Evolutionary conservation across 1,139 yeast species (phyloP).

Genomic region (Kodamaea suecica): DNA sequence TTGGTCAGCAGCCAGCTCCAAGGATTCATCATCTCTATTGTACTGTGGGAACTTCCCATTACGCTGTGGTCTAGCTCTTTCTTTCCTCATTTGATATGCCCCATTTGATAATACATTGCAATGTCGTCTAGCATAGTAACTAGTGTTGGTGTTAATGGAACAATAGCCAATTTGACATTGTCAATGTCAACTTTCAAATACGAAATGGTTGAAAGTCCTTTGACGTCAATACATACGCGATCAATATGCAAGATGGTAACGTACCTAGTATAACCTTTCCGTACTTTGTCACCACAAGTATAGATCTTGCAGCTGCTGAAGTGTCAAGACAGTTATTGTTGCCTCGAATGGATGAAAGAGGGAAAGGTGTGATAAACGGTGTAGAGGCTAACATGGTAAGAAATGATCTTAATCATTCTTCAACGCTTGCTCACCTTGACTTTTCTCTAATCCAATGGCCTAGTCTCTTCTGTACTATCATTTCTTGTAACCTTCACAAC

Average conservation of each 20-base stretch:
- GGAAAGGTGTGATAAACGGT: no score
- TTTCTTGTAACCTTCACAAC: no score
- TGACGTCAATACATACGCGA: conserved; percentile 40
- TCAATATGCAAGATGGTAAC: conserved; percentile 33
- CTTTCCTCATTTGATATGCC: conserved; percentile 32
- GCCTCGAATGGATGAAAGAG: no score
- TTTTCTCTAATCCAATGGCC: no score
- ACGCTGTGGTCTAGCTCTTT: conserved; percentile 9
- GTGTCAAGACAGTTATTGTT: no score
- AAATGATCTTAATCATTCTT: no score
- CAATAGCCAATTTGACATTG: conserved; percentile 39
- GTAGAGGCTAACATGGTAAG: no score
- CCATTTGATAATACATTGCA: conserved; percentile 29
- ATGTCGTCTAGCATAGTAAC: conserved; percentile 31
- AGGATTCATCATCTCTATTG: conserved; percentile 12
- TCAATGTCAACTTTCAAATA: conserved; percentile 49
- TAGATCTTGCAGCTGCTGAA: no score
- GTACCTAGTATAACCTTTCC: no score
- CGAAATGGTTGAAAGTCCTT: conserved; percentile 49
- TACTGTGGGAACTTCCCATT: conserved; percentile 32
- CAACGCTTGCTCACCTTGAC: no score
- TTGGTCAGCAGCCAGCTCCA: conserved; percentile 14
- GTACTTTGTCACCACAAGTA: no score
- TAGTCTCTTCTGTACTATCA: no score
- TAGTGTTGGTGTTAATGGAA: conserved; percentile 36